Evolutionary conservation across 306 rosid genomes (phyloP).

Genomic region (Cicer judaicum): DNA sequence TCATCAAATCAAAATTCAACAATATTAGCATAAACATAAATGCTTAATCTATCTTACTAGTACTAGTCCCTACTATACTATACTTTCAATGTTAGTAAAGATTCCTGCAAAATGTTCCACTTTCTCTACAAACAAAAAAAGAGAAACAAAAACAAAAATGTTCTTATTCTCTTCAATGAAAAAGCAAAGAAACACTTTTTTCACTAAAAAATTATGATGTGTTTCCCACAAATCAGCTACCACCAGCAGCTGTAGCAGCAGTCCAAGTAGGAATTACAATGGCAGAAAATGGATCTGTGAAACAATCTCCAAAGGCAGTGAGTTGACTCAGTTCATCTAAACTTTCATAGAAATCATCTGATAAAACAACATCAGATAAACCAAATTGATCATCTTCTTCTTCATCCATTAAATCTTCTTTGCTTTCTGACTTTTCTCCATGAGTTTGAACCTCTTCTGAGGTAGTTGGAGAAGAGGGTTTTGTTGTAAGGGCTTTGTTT

Average conservation of each 20-base stretch:
- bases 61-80: conserved; percentile 34
- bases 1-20: conserved; percentile 22
- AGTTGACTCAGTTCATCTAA: conserved; percentile 68
- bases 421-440: conserved; percentile 60
- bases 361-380: conserved; percentile 59
- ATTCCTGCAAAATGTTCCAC: conserved; percentile 48
- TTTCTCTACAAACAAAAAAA: conserved; percentile 42
- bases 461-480: conserved; percentile 54
- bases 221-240: conserved; percentile 50
- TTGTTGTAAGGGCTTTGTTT: conserved; percentile 43
- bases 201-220: conserved; percentile 10
- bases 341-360: conserved; percentile 80
- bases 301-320: conserved; percentile 54
- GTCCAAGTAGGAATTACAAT: conserved; percentile 62
- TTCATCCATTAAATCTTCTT: conserved; percentile 56
- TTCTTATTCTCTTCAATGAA: conserved; percentile 45
- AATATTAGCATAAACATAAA: conserved; percentile 34
- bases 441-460: conserved; percentile 58
- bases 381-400: conserved; percentile 63
- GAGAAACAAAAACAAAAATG: background rate
- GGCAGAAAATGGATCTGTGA: conserved; percentile 61
- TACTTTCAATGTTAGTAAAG: conserved; percentile 47
- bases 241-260: conserved; percentile 69
- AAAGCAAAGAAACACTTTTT: conserved; percentile 35
- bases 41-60: conserved; percentile 39